Base-by-base conservation (phyloP, 495 filamentous ascomycete genomes). In the Gamarada debralockiae region DNA sequence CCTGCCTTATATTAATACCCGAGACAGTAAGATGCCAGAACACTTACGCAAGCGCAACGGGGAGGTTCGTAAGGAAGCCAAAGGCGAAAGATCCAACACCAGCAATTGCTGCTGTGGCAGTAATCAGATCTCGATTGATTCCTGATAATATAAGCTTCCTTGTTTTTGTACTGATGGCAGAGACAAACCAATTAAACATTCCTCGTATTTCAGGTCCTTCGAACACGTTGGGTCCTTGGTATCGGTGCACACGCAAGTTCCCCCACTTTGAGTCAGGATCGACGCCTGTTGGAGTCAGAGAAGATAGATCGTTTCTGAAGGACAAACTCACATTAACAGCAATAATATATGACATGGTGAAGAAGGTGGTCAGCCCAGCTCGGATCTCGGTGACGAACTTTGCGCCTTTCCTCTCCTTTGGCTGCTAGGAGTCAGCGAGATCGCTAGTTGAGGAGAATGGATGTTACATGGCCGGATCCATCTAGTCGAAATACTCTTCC, bases 281-380 rank as follows among this genome's bases (percentile, higher is more conserved):
- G 69, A 68, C 9, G 77, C 65, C 73, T 77, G n/a, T 51, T 37
- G 42, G 45, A 22, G 33, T 54, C 25, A 52, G 38, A 22, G 46
- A 34, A 38, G 27, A 44, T 2, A 22, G 25, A 33, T 34, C 1
- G 20, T 7, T 9, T 20, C 33, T 27, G 21, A n/a, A 23, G 27
- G 9, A 15, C 23, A 41, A 6, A 52, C 52, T 12, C 31, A 74
- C 75, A 56, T 80, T 77, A 56, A 79, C 70, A 59, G 84, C 74
- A 38, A 88, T 84, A 53, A 87, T 86, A 67, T 89, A 92, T 37
- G 87, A 83, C 88, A 92, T 91, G 15, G 87, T 87, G 58, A 89
- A 86, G 66, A 92, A 91, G 23, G 88, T 92, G 29, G 88, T 88
- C 27, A 92, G 66, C 12, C 87, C 88, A n/a, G 87, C 88, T 20